Base-by-base conservation (phyloP, 176 grass and related monocot species). In the Phoenix roebelenii region DNA sequence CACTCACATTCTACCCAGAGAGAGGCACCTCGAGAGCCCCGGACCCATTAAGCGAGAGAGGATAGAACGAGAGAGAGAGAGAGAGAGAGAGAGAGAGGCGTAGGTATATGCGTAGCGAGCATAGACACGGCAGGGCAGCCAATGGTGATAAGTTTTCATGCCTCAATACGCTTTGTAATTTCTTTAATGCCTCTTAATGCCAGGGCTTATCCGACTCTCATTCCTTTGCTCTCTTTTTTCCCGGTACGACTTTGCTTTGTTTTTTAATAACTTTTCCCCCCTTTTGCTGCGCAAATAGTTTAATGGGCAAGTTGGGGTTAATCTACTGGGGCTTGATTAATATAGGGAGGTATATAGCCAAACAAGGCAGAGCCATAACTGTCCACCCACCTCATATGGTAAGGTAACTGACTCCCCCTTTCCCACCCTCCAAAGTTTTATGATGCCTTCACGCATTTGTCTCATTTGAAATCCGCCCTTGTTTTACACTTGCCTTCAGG, bases 1-100 rank as follows among this genome's bases (percentile, higher is more conserved):
- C 14, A 63, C 74, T 61, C 60, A 77, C 75, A 63, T 50, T 70
- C 25, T 61, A 67, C 39, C 15, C 25, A 63, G 10, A 44, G 35
- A 80, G 61, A 7, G n/a, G 67, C 55, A 50, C 22, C 64, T n/a
- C 44, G 24, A 52, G 16, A 5, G 23, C 5, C 63, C 49, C 4
- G 16, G 14, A 23, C 35, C 35, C 35, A 51, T 16, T 10, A 5
- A 16, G 17, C 49, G 3, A 30, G 23, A 19, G n/a, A n/a, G 51
- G 2, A 51, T 10, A 51, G 48, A 51, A 16, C 23, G 5, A 26
- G 60, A 53, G 63, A 65, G 52, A 62, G 26, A 23, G 30, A 9
- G 28, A 44, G 50, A 9, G 7, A 7, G 55, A 5, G 26, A 23
- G 26, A 10, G 23, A 59, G n/a, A 25, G 17, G 9, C 35, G 35